Percentiles rank a stretch among this genome's conserved stretches.
Evolutionary conservation across 2,329 filamentous ascomycete species (phyloP).

Genomic region (Curvularia verruculosa): DNA sequence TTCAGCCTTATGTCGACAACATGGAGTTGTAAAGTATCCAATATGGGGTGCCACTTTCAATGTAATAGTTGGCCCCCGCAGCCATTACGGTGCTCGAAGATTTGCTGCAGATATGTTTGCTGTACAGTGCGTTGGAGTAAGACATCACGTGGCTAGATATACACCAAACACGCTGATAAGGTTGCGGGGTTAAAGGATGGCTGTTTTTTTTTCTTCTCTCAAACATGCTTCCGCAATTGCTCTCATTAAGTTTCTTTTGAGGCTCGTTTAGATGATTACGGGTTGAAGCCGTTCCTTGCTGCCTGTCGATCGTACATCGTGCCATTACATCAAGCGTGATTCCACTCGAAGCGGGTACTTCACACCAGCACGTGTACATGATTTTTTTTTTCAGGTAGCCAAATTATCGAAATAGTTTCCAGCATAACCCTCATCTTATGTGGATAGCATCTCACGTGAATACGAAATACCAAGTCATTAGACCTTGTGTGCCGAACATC

Average conservation of each 20-base stretch:
- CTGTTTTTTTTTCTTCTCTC: too few species aligned
- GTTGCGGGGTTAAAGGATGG: too few species aligned
- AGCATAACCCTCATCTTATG: neutral
- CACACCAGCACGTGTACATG: conserved; percentile 4
- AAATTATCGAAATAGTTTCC: neutral
- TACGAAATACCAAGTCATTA: neutral
- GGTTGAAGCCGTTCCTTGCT: neutral
- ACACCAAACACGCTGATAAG: too few species aligned
- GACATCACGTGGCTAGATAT: too few species aligned
- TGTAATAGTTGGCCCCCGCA: neutral
- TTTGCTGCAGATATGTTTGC: neutral
- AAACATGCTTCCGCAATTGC: too few species aligned
- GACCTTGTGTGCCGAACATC: neutral
- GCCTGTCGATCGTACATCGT: neutral
- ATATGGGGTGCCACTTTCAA: too few species aligned
- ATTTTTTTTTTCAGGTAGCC: neutral
- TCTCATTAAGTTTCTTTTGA: neutral
- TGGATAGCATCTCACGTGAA: neutral
- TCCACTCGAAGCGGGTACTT: neutral
- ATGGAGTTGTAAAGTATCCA: conserved; percentile 44
- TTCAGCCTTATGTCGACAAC: conserved; percentile 42
- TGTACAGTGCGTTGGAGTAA: too few species aligned
- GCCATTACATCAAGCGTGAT: neutral
- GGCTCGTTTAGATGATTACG: neutral
- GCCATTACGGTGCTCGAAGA: conserved; percentile 4